Evolutionary conservation across 164 flowering plant genomes (phyloP).

Genomic region (Euptelea pleiosperma): DNA sequence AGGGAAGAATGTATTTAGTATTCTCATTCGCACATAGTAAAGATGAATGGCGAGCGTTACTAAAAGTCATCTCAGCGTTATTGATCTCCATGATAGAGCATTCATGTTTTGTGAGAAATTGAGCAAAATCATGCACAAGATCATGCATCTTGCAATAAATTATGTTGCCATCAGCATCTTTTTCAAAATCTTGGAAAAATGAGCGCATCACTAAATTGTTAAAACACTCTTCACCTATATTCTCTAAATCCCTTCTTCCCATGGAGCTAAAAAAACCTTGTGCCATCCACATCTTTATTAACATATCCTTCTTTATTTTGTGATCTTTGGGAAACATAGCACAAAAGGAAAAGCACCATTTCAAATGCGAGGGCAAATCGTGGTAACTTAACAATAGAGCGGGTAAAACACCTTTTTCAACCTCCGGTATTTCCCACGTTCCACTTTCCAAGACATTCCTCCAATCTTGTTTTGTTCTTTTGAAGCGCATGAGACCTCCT

Average conservation of each 20-base stretch:
- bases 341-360: constrained; percentile 3
- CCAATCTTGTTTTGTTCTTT: no score
- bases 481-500: no score
- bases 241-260: no score
- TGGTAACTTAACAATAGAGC: constrained; percentile 4
- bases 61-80: neutral
- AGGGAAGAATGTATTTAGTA: neutral
- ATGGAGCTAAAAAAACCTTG: no score
- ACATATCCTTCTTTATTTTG: neutral
- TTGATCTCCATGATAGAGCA: neutral
- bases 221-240: no score
- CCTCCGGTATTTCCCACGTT: no score
- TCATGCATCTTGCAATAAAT: constrained; percentile 8
- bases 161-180: neutral
- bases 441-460: no score
- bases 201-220: no score
- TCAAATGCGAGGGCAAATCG: neutral
- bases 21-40: neutral
- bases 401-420: no score
- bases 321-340: constrained; percentile 3
- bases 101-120: neutral
- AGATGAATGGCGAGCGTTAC: neutral
- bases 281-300: no score
- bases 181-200: no score
- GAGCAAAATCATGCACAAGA: constrained; percentile 5